Percentiles rank a stretch among this genome's conserved stretches.
These are phyloP conservation scores for Avena eriantha DNA, from an alignment of 176 grass and related monocot genomes.

Conservation along the genomic window DNA sequence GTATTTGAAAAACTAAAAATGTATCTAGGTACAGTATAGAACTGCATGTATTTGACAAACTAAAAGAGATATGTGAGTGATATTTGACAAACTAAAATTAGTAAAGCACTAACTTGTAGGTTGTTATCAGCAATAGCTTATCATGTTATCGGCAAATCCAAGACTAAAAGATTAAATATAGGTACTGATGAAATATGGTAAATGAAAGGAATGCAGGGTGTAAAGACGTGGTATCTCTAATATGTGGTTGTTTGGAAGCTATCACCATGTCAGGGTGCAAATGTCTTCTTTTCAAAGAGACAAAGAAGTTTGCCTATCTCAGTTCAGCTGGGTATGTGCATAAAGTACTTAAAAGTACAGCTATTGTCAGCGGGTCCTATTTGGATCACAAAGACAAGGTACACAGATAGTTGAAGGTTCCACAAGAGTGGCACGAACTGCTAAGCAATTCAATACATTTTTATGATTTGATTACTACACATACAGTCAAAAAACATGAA, in stretches of 20 bases:
- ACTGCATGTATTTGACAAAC: no score
- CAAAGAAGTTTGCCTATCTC: not conserved
- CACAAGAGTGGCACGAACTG: not conserved
- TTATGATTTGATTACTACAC: not conserved
- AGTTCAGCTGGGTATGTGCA: not conserved
- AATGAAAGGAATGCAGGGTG: not conserved
- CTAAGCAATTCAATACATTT: not conserved
- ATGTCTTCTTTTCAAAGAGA: not conserved
- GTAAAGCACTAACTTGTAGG: no score
- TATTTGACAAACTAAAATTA: no score
- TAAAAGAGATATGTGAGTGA: no score
- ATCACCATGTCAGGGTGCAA: not conserved
- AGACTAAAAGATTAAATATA: not conserved
- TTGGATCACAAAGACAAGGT: not conserved
- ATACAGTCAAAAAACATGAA: not conserved
- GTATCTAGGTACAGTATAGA: no score
- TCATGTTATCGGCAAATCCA: no score
- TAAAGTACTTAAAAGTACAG: not conserved
- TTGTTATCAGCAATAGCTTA: no score
- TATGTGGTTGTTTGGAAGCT: not conserved
- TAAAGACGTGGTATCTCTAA: not conserved
- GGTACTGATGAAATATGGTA: not conserved
- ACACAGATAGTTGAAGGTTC: not conserved
- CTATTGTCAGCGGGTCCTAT: not conserved
- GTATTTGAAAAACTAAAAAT: no score